phyloP scores from a whole-genome alignment of 2,329 filamentous ascomycete species.

The Purpureocillium takamizusanense region DNA sequence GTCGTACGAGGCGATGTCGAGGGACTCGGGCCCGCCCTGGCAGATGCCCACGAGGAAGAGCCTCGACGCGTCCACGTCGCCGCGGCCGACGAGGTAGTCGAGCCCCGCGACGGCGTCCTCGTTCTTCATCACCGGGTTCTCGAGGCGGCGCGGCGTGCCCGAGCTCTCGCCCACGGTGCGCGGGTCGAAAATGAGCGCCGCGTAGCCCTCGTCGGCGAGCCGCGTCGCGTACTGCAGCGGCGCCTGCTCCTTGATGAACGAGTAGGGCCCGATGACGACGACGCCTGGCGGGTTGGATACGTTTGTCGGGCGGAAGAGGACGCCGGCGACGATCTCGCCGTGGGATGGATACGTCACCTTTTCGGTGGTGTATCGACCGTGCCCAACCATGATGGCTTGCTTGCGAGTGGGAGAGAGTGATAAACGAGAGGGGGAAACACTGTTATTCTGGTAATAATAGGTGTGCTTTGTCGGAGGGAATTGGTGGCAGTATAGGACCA shows the following conservation, averaged over 20 bases:
- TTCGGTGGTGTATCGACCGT: constrained; percentile 16
- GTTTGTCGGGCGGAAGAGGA: constrained; percentile 12
- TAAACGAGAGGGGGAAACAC: no score
- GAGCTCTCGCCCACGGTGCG: constrained; percentile 20
- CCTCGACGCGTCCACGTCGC: constrained; percentile 13
- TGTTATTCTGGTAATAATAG: no score
- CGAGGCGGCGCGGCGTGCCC: constrained; percentile 16
- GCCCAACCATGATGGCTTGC: constrained; percentile 11
- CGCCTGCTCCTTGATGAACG: constrained; percentile 20
- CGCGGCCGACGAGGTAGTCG: constrained; percentile 16
- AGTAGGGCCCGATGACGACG: constrained; percentile 18
- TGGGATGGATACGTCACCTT: constrained; percentile 17
- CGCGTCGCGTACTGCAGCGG: constrained; percentile 19
- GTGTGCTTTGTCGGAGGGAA: no score
- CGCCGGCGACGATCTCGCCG: constrained; percentile 13
- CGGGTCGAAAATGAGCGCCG: constrained; percentile 19
- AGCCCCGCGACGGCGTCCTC: constrained; percentile 17
- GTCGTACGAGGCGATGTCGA: constrained; percentile 20
- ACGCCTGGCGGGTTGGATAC: constrained; percentile 15
- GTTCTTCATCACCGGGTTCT: constrained; percentile 21
- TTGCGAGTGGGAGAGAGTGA: background rate
- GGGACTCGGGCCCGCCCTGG: constrained; percentile 17
- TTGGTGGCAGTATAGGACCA: no score
- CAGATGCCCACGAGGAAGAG: constrained; percentile 19
- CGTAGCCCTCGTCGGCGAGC: constrained; percentile 20